Base-by-base conservation (phyloP, 1,284 basidiomycete genomes). In the Trichosporon asahii region DNA sequence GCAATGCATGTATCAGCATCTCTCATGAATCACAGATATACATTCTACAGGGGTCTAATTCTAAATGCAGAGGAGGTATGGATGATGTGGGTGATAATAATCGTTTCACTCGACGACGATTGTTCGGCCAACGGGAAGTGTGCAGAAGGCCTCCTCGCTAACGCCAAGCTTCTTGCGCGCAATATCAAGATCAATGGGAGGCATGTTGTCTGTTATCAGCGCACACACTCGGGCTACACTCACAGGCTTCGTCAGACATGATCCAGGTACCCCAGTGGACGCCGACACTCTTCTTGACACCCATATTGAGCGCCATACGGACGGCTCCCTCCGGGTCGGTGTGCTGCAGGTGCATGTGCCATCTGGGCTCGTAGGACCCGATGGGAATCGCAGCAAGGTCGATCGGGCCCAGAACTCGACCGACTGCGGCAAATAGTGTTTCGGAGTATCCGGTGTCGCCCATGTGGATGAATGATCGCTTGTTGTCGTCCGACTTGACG, bases 251-350 rank as follows among this genome's bases (percentile, higher is more conserved):
- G 73, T 84, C 85, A 53, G 77, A 79, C 83, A 86, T 84, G 65
- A 82, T 75, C 85, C 85, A 86, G 0, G 85, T 86, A 4, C 84
- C 84, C 83, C 83, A 85, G 73, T 86, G 85, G 60, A 85, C 85
- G 6, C 81, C 72, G 33, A 83, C 77, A 40, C 79, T 79, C 72
- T 79, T 79, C 70, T 78, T 75, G 2, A 79, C 80, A 11, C 74
- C 69, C 67, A 82, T 77, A 69, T 83, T 78, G 37, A 76, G 73
- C n/a, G 81, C 79, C 73, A 85, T 84, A 12, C 79, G 71, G 12
- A 84, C 80, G 2, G 84, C 82, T 18, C 83, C 84, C 68, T 84
- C 81, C 1, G 84, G 84, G 66, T 84, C 80, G 1, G 81, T 82
- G 72, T 85, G 84, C 68, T 84, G 82, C 4, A 82, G 77, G 53